Evolutionary conservation across 352 stramenopile genomes (phyloP), one percentile per base, ranked within the genome.

Genomic region (Phytophthora palmivora): DNA sequence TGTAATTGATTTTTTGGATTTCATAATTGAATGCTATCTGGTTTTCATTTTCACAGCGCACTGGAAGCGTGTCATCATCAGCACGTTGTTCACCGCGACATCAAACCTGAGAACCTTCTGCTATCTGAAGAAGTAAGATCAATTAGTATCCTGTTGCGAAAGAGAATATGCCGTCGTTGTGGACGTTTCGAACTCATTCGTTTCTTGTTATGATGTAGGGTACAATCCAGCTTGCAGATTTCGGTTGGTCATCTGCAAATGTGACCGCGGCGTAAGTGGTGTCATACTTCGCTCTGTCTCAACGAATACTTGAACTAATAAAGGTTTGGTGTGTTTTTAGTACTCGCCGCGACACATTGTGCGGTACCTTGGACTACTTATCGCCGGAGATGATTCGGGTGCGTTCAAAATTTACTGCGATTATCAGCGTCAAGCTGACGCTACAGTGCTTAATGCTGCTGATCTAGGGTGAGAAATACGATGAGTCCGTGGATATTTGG

Each of bases 401-500:
- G 52, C 28, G 44, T 63, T 12, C 7, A 44, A 33, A 11, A 12
- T 19, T 37, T 14, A 30, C 15, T n/a, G 33, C 5, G 6, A 28
- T 28, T 28, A 28, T 28, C 24, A 28, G n/a, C n/a, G n/a, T n/a
- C 12, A 43, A 21, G 7, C 44, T 67, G 22, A 70, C 30, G 22
- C 26, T 21, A 32, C 11, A 47, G 1, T 46, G 30, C 15, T 54
- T 39, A 12, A 43, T 32, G 3, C 12, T 36, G 14, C 0, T 24
- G n/a, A 10, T 37, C 0, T 44, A 92, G 70, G 95, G 96, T 52
- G 91, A 97, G 58, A 96, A 98, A 56, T 98, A 99, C 72, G 95
- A 99, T 66, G 88, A 98, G 56, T 97, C 91, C 22, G 97, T 99
- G n/a, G 98, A 99, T 68, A 97, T 99, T 61, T 99, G 98, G 98